These are phyloP conservation scores for Aspergillus hancockii DNA, from an alignment of 495 filamentous ascomycete genomes.

Conservation along the genomic window DNA sequence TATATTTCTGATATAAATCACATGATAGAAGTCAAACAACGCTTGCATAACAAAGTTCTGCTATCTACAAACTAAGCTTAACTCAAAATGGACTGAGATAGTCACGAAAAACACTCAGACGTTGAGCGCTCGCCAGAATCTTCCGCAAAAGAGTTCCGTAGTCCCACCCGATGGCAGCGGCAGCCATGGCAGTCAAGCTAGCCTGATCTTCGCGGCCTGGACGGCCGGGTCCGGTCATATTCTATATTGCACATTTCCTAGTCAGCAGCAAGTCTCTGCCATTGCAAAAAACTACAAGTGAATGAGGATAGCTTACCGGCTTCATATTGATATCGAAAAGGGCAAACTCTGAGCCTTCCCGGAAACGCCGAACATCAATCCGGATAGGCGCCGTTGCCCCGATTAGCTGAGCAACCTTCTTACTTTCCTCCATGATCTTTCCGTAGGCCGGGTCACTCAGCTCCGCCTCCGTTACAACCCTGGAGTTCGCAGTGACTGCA, in stretches of 20 bases:
- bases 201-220: conserved; percentile 34
- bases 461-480: conserved; percentile 21
- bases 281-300: too few relatives aligned
- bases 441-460: conserved; percentile 22
- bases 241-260: conserved; percentile 15
- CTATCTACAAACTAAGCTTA: background rate
- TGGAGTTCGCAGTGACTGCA: conserved; percentile 35
- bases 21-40: too few relatives aligned
- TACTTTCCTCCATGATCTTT: conserved; percentile 29
- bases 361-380: conserved; percentile 35
- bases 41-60: too few relatives aligned
- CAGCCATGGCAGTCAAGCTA: conserved; percentile 30
- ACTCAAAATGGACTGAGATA: conserved; percentile 23
- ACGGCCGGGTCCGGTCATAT: conserved; percentile 35
- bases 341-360: conserved; percentile 29
- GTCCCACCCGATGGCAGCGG: conserved; percentile 27
- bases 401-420: conserved; percentile 30
- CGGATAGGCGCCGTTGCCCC: conserved; percentile 36
- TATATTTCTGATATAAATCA: too few relatives aligned
- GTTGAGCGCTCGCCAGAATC: conserved; percentile 21
- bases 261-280: background rate
- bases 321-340: conserved; percentile 49
- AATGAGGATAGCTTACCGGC: conserved; percentile 31
- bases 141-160: conserved; percentile 25
- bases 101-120: conserved; percentile 18